Conservation (phyloP, 1,284 basidiomycete species). For the Trichosporon ovoides region DNA sequence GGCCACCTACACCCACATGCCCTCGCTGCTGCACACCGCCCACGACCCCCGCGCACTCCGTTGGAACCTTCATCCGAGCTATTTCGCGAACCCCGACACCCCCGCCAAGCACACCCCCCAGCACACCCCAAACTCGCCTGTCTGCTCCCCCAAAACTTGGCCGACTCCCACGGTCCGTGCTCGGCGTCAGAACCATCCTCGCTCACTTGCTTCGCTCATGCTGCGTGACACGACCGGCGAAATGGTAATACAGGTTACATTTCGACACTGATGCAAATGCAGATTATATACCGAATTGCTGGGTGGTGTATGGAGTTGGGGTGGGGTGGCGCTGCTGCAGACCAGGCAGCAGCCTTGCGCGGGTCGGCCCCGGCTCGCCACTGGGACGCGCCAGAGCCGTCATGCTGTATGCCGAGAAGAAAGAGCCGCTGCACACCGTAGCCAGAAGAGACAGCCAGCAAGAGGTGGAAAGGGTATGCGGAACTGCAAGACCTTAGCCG, state of each 20-base stretch:
- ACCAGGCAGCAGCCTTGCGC: constrained; percentile 4
- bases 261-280: constrained; percentile 3
- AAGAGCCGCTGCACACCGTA: neutral
- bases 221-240: neutral
- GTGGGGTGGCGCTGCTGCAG: neutral
- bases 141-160: too few species aligned
- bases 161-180: too few species aligned
- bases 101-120: too few species aligned
- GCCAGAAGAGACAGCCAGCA: neutral
- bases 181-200: too few species aligned
- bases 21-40: too few species aligned
- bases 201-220: neutral
- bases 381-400: neutral
- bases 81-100: too few species aligned
- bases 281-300: neutral
- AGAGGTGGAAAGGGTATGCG: neutral
- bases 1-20: too few species aligned
- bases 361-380: neutral
- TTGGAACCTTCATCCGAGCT: too few species aligned
- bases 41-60: too few species aligned
- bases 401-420: neutral
- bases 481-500: neutral
- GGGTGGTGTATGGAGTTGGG: neutral
- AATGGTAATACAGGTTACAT: constrained; percentile 3
- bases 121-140: too few species aligned